Conservation (phyloP, 768 basidiomycete genomes). For the Kwoniella dendrophila region DNA sequence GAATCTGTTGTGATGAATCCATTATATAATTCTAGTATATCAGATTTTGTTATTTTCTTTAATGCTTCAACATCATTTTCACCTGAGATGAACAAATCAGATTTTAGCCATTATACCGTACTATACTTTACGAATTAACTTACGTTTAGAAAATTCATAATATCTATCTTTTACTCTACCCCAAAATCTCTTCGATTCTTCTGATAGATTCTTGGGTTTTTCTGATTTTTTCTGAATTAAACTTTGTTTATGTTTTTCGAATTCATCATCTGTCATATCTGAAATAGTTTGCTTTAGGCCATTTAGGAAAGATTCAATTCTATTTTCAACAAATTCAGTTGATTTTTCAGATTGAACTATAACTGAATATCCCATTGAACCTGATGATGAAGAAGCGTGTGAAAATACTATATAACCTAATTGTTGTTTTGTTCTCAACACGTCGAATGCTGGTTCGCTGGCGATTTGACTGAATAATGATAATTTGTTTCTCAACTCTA, state of each 20-base stretch:
- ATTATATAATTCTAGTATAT: constrained; percentile 72
- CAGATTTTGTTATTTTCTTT: constrained; percentile 68
- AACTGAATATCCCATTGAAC: constrained; percentile 75
- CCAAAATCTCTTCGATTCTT: constrained; percentile 71
- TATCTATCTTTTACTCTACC: constrained; percentile 74
- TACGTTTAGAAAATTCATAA: constrained; percentile 83
- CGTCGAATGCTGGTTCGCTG: constrained; percentile 87
- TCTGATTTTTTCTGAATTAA: constrained; percentile 81
- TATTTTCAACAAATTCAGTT: constrained; percentile 76
- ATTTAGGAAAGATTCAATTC: constrained; percentile 85
- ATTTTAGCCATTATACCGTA: not conserved
- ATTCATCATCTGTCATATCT: constrained; percentile 71
- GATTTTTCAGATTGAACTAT: constrained; percentile 84
- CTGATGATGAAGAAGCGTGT: constrained; percentile 62
- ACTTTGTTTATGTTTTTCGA: constrained; percentile 74
- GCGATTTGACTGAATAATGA: constrained; percentile 79
- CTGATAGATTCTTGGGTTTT: constrained; percentile 80
- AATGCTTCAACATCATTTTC: constrained; percentile 72
- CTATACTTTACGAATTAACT: constrained; percentile 52
- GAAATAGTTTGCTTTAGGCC: constrained; percentile 70
- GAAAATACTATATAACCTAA: constrained; percentile 83
- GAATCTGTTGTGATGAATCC: constrained; percentile 72
- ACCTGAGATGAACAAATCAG: constrained; percentile 59
- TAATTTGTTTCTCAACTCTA: constrained; percentile 67
- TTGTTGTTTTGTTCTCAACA: constrained; percentile 90